Evolutionary conservation across 371 early-diverging fungal genomes (phyloP), one percentile per base, ranked within the genome.

Genomic region (Chytridium lagenaria): DNA sequence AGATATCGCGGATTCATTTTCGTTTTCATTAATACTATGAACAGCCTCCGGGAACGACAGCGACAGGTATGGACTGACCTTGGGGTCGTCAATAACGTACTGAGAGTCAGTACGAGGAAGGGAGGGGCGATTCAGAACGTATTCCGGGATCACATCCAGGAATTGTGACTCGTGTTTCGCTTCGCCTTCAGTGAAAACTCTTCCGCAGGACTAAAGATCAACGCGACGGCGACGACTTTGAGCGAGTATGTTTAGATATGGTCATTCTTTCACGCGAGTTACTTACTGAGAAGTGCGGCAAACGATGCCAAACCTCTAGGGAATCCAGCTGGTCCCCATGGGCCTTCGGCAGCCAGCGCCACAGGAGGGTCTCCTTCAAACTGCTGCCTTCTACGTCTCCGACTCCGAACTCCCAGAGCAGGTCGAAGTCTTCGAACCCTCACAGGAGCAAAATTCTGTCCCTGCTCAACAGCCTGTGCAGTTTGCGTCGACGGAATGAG

Each of bases 81-180:
- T 15, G 10, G 66, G 44, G 44, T 66, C 66, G 44, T 66, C 66
- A 28, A 66, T 66, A 16, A 66, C 66, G 44, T 66, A 66, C 10
- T 10, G 39, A 15, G 66, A 26, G 33, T 66, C 66, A 23, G 66
- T 66, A 2, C 66, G 10, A 22, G 66, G 66, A n/a, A 66, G 49
- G 66, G n/a, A 15, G 23, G 49, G 66, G 5, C 66, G 66, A 44
- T 37, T 44, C 5, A 66, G 39, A 16, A 40, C n/a, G 44, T 38
- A 22, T 10, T 38, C 44, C 2, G 66, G 66, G n/a, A 66, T 30
- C 36, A 34, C 36, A 34, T 61, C 63, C 7, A 61, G 26, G 34
- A 31, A 36, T 31, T 36, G 7, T 10, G 3, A n/a, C n/a, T n/a
- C n/a, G n/a, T 12, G 36, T 16, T 61, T 16, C 63, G 63, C 34